Evolutionary conservation across 2,329 filamentous ascomycete genomes (phyloP), one percentile per base, ranked within the genome.

Genomic region (Penicillium aurantiogriseum): DNA sequence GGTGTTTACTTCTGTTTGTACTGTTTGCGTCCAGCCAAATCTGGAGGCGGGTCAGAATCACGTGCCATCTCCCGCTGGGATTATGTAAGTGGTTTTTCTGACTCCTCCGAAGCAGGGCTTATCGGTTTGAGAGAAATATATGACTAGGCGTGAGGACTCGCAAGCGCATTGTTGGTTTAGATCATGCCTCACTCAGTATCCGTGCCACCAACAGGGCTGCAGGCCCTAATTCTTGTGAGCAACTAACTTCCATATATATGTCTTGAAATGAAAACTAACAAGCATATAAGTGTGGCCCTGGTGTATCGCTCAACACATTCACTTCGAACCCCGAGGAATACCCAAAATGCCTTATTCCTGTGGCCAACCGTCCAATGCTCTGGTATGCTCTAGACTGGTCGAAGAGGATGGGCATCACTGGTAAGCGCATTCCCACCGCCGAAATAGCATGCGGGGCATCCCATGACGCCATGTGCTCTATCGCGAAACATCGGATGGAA

Each of bases 201-300:
- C 48, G 70, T 95, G 36, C 88, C 90, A 35, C 80, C 88, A 1
- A 68, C 66, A 54, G 78, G 79, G 62, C 79, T 81, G 48, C 79
- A 81, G 61, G 79, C 78, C 49, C 64, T 81, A 23, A 77, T 81
- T 45, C 69, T 80, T 19, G 78, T 61, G 77, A 77, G 21, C 4
- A 33, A 51, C 17, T 11, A 11, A 23, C 7, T 36, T 31, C 23
- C 3, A 27, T 29, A 8, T 19, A 45, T 52, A 10, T 17, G 21
- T 27, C 29, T 29, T 4, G 36, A 38, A 44, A 15, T 4, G 29
- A 35, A 50, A 36, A 39, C 27, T 51, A 51, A 56, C 46, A 31
- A 51, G 35, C 53, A 36, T 35, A 11, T 19, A 39, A 56, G 36
- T 65, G 64, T 43, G 64, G 64, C 13, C 79, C 79, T 45, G 79